phyloP scores from a whole-genome alignment of 768 basidiomycete species.

The Serendipita vermifera region DNA sequence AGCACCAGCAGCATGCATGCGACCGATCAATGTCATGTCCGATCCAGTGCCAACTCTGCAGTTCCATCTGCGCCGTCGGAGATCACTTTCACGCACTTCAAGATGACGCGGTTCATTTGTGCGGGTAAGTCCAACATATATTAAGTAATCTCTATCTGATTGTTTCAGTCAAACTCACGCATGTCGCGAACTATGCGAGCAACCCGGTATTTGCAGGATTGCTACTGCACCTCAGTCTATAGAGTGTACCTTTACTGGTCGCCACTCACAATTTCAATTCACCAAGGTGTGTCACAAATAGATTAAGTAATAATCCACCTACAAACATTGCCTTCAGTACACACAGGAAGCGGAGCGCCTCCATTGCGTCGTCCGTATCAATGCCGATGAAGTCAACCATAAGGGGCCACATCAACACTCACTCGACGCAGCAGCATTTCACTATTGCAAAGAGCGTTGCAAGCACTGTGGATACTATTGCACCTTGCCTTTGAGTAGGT shows the following conservation, averaged over 20 bases:
- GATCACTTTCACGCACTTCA: constrained; percentile 44
- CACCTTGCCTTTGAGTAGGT: constrained; percentile 31
- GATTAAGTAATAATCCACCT: not conserved
- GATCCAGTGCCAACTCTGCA: constrained; percentile 40
- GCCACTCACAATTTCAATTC: constrained; percentile 48
- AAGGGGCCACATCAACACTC: constrained; percentile 38
- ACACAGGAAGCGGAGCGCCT: constrained; percentile 17
- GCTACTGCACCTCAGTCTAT: constrained; percentile 46
- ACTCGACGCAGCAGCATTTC: constrained; percentile 32
- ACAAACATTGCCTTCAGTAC: not conserved
- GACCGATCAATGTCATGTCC: constrained; percentile 39
- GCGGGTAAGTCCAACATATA: constrained; percentile 33
- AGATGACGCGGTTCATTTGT: constrained; percentile 34
- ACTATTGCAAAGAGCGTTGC: constrained; percentile 39
- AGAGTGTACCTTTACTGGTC: constrained; percentile 47
- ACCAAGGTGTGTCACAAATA: not conserved
- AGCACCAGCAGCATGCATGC: constrained; percentile 38
- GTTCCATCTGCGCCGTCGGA: constrained; percentile 34
- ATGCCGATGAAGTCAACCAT: constrained; percentile 32
- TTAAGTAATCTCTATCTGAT: not conserved
- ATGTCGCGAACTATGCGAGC: constrained; percentile 33
- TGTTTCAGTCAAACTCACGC: constrained; percentile 36
- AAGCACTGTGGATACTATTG: constrained; percentile 46
- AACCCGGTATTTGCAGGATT: constrained; percentile 43
- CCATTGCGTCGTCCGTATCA: constrained; percentile 37